Base-by-base conservation (phyloP, 257 asterid species). In the Scutellaria baicalensis region DNA sequence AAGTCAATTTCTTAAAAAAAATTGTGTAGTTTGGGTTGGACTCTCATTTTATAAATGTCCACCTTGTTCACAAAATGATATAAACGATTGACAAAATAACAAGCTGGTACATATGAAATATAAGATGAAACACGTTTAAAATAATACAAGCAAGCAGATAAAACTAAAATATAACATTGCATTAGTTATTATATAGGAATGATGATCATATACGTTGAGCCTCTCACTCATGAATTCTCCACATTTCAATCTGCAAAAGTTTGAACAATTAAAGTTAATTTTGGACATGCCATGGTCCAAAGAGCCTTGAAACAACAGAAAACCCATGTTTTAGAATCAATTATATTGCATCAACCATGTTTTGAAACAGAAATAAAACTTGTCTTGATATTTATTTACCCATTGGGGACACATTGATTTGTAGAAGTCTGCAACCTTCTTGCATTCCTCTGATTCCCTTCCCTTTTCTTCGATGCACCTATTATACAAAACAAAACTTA, bases 391-490 rank as follows among this genome's bases (percentile, higher is more conserved):
- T 8, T 14, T 48, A 35, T 6, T n/a, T 73, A 78, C 82, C 76
- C 82, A 78, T 20, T 78, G 59, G 0, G 78, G 78, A 42, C 82
- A 78, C 71, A 27, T 69, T 33, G 76, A 49, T 33, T 74, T 69
- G 70, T 73, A 85, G 54, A 70, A 56, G 1, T 86, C 64, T 0
- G 69, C 77, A 47, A 79, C 76, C 65, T 78, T 83, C 36, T 72
- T 73, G 70, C 89, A 86, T 33, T 82, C 83, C 45, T 45, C 35
- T 31, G 75, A 69, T 16, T 73, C 81, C 0, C 4, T 66, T 6
- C 80, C 83, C 27, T 76, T 81, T 20, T 86, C 87, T 57, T 55
- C 57, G 5, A 74, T 8, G 83, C 89, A 81, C 75, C 88, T 83
- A 44, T 35, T 7, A 18, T 17, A 20, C 12, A 20, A 5, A 31